Conservation (phyloP, 1,284 basidiomycete species). For the Leccinum fallax region DNA sequence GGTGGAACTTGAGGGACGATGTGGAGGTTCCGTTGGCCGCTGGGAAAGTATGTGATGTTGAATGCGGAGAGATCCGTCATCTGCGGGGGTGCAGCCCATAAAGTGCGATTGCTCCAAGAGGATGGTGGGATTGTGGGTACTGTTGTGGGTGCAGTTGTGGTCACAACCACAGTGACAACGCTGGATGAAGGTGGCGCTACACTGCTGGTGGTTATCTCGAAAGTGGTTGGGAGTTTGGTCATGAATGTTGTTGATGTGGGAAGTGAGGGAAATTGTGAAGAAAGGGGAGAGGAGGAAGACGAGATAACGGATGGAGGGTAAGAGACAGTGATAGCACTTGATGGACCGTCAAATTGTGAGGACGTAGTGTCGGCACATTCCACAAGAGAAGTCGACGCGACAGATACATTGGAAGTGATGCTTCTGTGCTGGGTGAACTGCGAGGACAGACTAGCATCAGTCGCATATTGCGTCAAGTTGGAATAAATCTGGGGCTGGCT, state of each 20-base stretch:
- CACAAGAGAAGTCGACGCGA: neutral
- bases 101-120: slow-evolving; percentile 25
- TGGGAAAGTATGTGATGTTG: slow-evolving; percentile 59
- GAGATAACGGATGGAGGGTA: neutral
- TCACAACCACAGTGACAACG: slow-evolving; percentile 29
- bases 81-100: slow-evolving; percentile 54
- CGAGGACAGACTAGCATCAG: neutral
- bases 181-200: slow-evolving; percentile 9
- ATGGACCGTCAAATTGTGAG: neutral
- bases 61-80: slow-evolving; percentile 64
- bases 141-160: slow-evolving; percentile 22
- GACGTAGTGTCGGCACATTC: neutral
- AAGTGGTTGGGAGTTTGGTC: slow-evolving; percentile 9
- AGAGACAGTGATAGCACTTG: neutral
- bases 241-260: slow-evolving; percentile 3
- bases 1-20: slow-evolving; percentile 53
- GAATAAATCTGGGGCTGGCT: neutral
- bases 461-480: neutral
- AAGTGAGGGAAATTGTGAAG: neutral
- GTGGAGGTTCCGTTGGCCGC: slow-evolving; percentile 57
- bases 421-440: neutral
- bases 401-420: neutral
- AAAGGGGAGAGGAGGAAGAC: neutral
- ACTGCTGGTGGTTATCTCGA: slow-evolving; percentile 10
- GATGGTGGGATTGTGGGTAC: slow-evolving; percentile 14